These are phyloP conservation scores for Beauveria sp. DNA, from an alignment of 2,329 filamentous ascomycete species.

Conservation along the genomic window DNA sequence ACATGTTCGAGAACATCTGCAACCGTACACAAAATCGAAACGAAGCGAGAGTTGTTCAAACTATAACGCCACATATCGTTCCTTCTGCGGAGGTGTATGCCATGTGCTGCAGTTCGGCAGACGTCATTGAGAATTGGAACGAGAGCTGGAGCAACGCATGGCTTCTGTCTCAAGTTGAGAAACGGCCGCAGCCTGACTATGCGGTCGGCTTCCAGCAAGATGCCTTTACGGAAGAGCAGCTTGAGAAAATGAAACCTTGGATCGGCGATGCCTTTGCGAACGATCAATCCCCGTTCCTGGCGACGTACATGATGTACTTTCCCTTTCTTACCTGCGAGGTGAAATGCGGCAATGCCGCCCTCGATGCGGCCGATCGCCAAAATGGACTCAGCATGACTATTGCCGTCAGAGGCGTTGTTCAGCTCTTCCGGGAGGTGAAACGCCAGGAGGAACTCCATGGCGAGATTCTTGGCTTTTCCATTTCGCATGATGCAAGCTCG, in stretches of 20 bases:
- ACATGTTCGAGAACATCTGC: not conserved
- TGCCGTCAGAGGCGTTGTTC: conserved; percentile 25
- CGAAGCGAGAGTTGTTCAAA: not conserved
- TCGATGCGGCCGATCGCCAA: conserved; percentile 27
- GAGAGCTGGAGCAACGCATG: not conserved
- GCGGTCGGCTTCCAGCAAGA: conserved; percentile 29
- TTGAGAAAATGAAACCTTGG: conserved; percentile 28
- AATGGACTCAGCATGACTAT: conserved; percentile 21
- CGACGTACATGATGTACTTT: conserved; percentile 38
- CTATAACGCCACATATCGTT: not conserved
- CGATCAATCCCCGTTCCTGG: conserved; percentile 33
- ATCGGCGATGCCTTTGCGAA: conserved; percentile 22
- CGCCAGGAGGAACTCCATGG: conserved; percentile 28
- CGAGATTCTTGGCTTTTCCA: conserved; percentile 32
- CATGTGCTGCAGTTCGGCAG: not conserved
- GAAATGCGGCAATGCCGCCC: conserved; percentile 30
- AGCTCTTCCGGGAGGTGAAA: conserved; percentile 27
- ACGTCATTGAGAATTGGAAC: not conserved
- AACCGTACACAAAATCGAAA: not conserved
- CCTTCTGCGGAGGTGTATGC: not conserved
- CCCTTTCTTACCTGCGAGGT: conserved; percentile 40
- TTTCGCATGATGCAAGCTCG: conserved; percentile 25
- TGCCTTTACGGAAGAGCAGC: conserved; percentile 32
- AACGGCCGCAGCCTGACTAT: conserved; percentile 34
- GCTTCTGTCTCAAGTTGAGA: not conserved